Conservation (phyloP, 2,329 filamentous ascomycete genomes). For the Colletotrichum truncatum region DNA sequence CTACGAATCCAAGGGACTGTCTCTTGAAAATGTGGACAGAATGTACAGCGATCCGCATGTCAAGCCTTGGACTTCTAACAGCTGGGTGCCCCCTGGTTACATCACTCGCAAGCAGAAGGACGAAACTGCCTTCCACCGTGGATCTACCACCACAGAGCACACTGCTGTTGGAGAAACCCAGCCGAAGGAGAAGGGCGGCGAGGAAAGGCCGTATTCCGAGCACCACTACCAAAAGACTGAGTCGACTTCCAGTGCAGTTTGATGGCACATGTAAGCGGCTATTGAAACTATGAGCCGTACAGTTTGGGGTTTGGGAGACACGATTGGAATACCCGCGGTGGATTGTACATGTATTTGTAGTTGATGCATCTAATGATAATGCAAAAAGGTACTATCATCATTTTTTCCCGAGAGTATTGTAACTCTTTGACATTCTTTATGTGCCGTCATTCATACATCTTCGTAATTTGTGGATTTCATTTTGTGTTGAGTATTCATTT, state of each 20-base stretch:
- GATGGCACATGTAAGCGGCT: too few relatives aligned
- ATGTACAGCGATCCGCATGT: conserved; percentile 71
- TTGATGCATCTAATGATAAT: too few relatives aligned
- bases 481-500: too few relatives aligned
- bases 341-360: too few relatives aligned
- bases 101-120: conserved; percentile 48
- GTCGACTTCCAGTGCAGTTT: background rate
- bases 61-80: conserved; percentile 68
- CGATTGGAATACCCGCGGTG: too few relatives aligned
- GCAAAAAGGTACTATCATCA: too few relatives aligned
- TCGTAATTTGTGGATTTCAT: too few relatives aligned
- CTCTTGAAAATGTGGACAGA: conserved; percentile 76
- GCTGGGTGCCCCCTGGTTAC: conserved; percentile 60
- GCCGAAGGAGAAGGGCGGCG: conserved; percentile 16
- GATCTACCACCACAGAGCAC: conserved; percentile 1
- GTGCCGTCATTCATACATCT: too few relatives aligned
- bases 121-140: conserved; percentile 28
- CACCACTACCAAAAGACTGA: conserved; percentile 9
- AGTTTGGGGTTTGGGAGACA: too few relatives aligned
- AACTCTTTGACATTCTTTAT: too few relatives aligned
- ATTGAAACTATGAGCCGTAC: too few relatives aligned
- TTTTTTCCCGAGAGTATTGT: too few relatives aligned
- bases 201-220: conserved; percentile 15
- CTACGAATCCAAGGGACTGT: conserved; percentile 70
- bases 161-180: conserved; percentile 1